phyloP scores from a whole-genome alignment of 1,284 basidiomycete genomes.

The Leccinum solheimii region DNA sequence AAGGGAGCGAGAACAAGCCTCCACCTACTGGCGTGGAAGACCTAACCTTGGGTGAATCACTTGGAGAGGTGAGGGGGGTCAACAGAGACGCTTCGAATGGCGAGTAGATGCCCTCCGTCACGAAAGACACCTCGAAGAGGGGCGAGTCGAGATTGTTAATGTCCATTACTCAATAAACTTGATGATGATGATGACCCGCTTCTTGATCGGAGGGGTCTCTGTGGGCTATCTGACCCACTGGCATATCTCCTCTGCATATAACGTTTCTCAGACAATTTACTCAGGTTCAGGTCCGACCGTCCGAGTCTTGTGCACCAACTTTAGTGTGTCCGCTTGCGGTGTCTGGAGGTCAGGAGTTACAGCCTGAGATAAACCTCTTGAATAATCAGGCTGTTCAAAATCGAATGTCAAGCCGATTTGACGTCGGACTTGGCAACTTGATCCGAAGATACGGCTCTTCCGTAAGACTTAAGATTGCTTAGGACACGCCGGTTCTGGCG shows the following conservation, averaged over 20 bases:
- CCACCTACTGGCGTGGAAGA: neutral
- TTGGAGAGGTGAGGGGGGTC: conserved; percentile 14
- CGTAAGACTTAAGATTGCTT: neutral
- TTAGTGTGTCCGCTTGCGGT: neutral
- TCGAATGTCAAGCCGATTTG: neutral
- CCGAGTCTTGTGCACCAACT: neutral
- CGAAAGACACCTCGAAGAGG: conserved; percentile 4
- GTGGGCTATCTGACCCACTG: neutral
- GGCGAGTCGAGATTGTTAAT: conserved; percentile 4
- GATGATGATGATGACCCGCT: neutral
- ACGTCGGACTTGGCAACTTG: neutral
- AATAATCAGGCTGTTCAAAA: neutral
- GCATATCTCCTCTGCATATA: neutral
- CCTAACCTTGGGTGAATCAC: neutral
- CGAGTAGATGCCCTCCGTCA: conserved; percentile 2
- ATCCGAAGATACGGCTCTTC: neutral
- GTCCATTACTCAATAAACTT: conserved; percentile 3
- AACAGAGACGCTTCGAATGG: conserved; percentile 9
- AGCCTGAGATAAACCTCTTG: neutral
- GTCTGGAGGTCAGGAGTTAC: neutral
- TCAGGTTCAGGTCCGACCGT: neutral
- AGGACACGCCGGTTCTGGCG: no score
- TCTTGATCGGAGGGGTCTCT: neutral
- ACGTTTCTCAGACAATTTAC: neutral
- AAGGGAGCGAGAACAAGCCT: conserved; percentile 15